A percentile compares a stretch with the other conserved stretches of the same genome.
Conservation (phyloP, 164 flowering plant genomes). For the Annona squamosa region DNA sequence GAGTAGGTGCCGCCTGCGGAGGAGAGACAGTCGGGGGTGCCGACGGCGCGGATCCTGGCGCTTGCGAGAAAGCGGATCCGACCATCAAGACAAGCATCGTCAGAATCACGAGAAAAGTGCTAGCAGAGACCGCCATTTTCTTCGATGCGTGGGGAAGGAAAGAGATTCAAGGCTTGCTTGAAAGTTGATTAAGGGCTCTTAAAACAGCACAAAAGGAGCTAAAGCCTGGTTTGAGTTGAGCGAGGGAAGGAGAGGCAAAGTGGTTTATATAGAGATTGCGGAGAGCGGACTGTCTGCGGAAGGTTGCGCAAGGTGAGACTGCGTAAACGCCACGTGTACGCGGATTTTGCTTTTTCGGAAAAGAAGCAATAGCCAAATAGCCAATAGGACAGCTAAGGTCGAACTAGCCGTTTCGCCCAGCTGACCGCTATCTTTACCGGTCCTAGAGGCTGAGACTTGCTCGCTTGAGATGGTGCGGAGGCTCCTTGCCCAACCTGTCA, state of each 20-base stretch:
- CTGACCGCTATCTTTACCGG: too few relatives aligned
- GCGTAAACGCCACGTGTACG: not conserved
- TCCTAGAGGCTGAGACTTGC: not conserved
- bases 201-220: too few relatives aligned
- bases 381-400: not conserved
- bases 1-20: not conserved
- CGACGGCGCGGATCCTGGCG: not conserved
- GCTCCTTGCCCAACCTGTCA: not conserved
- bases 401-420: not conserved
- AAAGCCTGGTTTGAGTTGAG: too few relatives aligned
- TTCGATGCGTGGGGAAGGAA: not conserved
- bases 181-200: too few relatives aligned
- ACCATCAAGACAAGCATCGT: not conserved
- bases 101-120: not conserved
- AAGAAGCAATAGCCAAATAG: not conserved
- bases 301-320: not conserved
- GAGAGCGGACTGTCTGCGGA: not conserved
- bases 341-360: not conserved
- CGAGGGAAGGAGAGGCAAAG: not conserved
- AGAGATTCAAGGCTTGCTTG: not conserved
- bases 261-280: not conserved
- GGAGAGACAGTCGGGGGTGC: not conserved
- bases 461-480: not conserved
- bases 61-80: slow-evolving; percentile 1
- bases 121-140: not conserved